Conservation (phyloP, 306 rosid species). For the Astragalus membranaceus region DNA sequence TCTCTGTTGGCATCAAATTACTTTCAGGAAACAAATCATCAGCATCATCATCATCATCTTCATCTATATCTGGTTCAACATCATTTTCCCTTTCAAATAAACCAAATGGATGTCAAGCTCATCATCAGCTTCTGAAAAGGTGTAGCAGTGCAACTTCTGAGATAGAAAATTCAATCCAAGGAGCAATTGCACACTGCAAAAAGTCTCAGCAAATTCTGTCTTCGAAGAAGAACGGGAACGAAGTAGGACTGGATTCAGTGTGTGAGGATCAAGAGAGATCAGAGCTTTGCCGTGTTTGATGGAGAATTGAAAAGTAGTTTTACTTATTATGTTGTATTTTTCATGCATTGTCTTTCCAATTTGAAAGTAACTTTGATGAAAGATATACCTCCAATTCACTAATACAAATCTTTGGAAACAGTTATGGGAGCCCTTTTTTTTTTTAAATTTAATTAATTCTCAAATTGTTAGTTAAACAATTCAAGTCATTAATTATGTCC, state of each 20-base stretch:
- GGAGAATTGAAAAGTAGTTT: constrained; percentile 13
- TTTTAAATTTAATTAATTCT: too few relatives aligned
- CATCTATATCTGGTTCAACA: constrained; percentile 31
- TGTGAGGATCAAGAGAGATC: constrained; percentile 49
- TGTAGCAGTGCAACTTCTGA: constrained; percentile 75
- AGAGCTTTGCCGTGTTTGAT: constrained; percentile 52
- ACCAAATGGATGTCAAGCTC: constrained; percentile 32
- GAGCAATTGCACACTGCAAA: constrained; percentile 98
- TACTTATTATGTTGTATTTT: neutral
- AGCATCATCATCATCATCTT: constrained; percentile 24
- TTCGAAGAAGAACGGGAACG: constrained; percentile 5
- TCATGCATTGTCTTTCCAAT: constrained; percentile 22
- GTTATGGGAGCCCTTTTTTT: neutral
- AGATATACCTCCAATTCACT: constrained; percentile 18
- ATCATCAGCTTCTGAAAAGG: constrained; percentile 52
- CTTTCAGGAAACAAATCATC: constrained; percentile 46
- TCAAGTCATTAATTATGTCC: too few relatives aligned
- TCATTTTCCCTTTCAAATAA: constrained; percentile 52
- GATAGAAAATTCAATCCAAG: constrained; percentile 81
- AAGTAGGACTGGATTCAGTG: constrained; percentile 25
- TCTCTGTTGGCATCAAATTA: constrained; percentile 60
- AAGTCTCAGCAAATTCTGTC: constrained; percentile 54
- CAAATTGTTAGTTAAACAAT: too few relatives aligned
- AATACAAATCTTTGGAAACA: constrained; percentile 27
- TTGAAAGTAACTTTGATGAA: constrained; percentile 21